phyloP scores from a whole-genome alignment of 352 stramenopile genomes.

The Saprolegnia diclina region DNA sequence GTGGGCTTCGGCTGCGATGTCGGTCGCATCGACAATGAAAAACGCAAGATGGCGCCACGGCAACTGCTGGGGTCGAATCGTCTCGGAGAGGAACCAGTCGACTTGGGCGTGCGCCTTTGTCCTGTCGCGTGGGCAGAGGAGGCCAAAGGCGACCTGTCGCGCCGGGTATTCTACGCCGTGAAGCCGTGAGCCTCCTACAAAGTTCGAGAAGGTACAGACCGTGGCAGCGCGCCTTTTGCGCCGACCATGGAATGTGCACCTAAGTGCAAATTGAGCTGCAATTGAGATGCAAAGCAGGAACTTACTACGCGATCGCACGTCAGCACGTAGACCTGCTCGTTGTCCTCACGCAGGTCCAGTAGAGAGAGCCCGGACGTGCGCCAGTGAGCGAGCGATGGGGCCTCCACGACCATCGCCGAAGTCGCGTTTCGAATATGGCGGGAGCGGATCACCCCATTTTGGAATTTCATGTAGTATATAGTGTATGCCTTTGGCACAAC shows the following conservation, averaged over 20 bases:
- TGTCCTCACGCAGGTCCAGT: background rate
- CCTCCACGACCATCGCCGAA: too few species aligned
- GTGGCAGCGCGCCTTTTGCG: conserved; percentile 12
- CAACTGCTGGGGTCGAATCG: background rate
- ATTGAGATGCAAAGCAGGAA: background rate
- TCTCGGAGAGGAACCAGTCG: conserved; percentile 9
- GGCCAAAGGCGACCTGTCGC: background rate
- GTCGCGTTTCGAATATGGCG: too few species aligned
- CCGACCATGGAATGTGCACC: conserved; percentile 19
- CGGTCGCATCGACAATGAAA: background rate
- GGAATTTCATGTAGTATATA: too few species aligned
- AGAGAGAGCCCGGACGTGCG: background rate
- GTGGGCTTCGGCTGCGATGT: background rate
- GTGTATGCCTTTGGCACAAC: too few species aligned
- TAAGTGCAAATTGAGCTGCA: background rate
- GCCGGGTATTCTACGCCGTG: conserved; percentile 20
- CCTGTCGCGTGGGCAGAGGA: background rate
- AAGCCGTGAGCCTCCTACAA: background rate
- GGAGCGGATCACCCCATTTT: too few species aligned
- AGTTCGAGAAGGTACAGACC: background rate
- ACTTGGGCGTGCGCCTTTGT: conserved; percentile 2
- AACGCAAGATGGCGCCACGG: conserved; percentile 5
- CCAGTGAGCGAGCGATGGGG: background rate
- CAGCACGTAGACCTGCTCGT: conserved; percentile 6
- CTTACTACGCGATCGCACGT: background rate